A percentile compares a stretch with the other conserved stretches of the same genome.
phyloP scores from a whole-genome alignment of 1,284 basidiomycete genomes.

The Exobasidium cylindrosporum region DNA sequence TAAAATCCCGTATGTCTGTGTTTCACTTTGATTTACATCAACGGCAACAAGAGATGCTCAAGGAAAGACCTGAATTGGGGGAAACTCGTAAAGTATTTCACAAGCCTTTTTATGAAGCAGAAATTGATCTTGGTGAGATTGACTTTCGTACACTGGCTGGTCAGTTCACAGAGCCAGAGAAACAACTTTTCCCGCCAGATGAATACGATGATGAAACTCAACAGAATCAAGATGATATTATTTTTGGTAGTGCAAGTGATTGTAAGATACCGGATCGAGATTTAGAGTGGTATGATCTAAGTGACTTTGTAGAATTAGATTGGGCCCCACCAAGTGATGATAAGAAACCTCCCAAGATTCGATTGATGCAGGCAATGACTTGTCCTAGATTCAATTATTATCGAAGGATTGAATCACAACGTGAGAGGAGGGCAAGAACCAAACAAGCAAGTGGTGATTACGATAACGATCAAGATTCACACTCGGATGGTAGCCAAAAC shows the following conservation, averaged over 20 bases:
- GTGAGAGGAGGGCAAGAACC: slow-evolving; percentile 51
- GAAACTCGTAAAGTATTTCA: slow-evolving; percentile 56
- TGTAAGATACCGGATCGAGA: slow-evolving; percentile 27
- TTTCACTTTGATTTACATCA: slow-evolving; percentile 91
- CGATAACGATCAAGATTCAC: not conserved
- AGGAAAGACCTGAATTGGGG: slow-evolving; percentile 55
- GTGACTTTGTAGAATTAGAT: slow-evolving; percentile 81
- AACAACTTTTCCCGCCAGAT: slow-evolving; percentile 29
- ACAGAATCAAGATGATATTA: not conserved
- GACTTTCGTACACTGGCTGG: slow-evolving; percentile 77
- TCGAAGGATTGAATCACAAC: slow-evolving; percentile 60
- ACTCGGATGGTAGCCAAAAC: not conserved
- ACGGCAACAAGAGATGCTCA: slow-evolving; percentile 71
- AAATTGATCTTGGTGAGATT: slow-evolving; percentile 74
- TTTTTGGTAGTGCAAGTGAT: slow-evolving; percentile 24
- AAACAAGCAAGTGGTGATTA: slow-evolving; percentile 13
- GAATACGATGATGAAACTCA: not conserved
- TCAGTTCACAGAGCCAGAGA: slow-evolving; percentile 62
- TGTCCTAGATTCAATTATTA: slow-evolving; percentile 82
- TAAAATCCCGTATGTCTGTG: slow-evolving; percentile 75
- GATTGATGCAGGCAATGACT: slow-evolving; percentile 69
- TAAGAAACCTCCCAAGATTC: slow-evolving; percentile 62
- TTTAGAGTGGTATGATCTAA: slow-evolving; percentile 70
- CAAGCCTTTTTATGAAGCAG: slow-evolving; percentile 89
- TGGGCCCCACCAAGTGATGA: slow-evolving; percentile 62